phyloP scores from a whole-genome alignment of 2,329 filamentous ascomycete species.

The Verticillium nonalfalfae region DNA sequence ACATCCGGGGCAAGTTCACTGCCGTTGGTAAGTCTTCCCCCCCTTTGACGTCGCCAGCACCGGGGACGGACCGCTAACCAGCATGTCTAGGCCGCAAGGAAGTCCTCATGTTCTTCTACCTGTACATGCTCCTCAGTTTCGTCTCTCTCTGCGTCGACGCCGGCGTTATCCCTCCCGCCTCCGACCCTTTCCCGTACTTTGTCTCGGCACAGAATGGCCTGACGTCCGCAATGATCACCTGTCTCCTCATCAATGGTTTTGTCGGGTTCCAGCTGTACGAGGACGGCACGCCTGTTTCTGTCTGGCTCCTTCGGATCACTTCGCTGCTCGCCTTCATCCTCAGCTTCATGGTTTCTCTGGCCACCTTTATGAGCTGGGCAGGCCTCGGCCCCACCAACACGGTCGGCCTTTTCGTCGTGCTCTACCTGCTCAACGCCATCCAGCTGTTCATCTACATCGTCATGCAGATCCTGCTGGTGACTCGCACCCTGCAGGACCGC shows the following conservation, averaged over 20 bases:
- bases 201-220: conserved; percentile 82
- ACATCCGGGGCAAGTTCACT: conserved; percentile 95
- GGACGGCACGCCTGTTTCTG: conserved; percentile 85
- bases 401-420: conserved; percentile 79
- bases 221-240: conserved; percentile 78
- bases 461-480: conserved; percentile 83
- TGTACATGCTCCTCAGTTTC: conserved; percentile 87
- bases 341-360: conserved; percentile 78
- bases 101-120: conserved; percentile 89
- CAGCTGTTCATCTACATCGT: conserved; percentile 79
- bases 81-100: conserved; percentile 49
- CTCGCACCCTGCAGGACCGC: conserved; percentile 85
- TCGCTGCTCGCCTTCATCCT: conserved; percentile 80
- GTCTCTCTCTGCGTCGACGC: conserved; percentile 86
- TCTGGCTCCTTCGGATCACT: conserved; percentile 82
- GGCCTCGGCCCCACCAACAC: conserved; percentile 82
- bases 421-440: conserved; percentile 87
- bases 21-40: conserved; percentile 68
- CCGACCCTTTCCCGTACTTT: conserved; percentile 81
- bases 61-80: not conserved
- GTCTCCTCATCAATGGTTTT: conserved; percentile 92
- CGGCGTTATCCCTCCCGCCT: conserved; percentile 82
- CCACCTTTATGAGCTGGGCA: conserved; percentile 90
- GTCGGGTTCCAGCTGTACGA: conserved; percentile 98
- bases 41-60: not conserved